These are phyloP conservation scores for Schizosaccharomyces versatilis DNA, from an alignment of 1,139 yeast species.

Conservation along the genomic window DNA sequence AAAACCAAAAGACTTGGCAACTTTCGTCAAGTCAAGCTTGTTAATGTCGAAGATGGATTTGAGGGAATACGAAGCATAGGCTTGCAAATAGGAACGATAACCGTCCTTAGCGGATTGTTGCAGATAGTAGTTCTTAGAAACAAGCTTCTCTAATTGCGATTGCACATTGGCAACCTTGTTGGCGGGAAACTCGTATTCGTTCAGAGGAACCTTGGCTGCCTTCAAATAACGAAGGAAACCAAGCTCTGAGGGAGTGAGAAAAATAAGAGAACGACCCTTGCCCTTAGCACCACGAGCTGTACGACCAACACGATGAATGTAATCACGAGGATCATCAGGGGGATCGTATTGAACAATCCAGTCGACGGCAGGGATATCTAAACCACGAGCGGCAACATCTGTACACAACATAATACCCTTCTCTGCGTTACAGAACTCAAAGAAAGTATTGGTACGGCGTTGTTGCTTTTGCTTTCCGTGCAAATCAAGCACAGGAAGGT, in stretches of 20 bases:
- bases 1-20: conserved; percentile 86
- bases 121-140: conserved; percentile 77
- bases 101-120: conserved; percentile 96
- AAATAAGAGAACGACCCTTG: conserved; percentile 85
- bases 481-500: conserved; percentile 69
- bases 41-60: conserved; percentile 92
- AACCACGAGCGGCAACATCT: conserved; percentile 95
- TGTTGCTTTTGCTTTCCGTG: conserved; percentile 98
- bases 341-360: conserved; percentile 97
- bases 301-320: conserved; percentile 93
- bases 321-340: conserved; percentile 97
- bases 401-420: conserved; percentile 85
- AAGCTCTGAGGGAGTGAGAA: conserved; percentile 75
- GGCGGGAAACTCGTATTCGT: conserved; percentile 87
- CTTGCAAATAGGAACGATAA: conserved; percentile 84
- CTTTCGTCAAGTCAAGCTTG: conserved; percentile 78
- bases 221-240: conserved; percentile 86
- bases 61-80: conserved; percentile 87
- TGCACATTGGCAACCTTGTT: conserved; percentile 90
- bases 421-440: conserved; percentile 91
- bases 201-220: conserved; percentile 90
- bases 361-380: conserved; percentile 90
- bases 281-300: conserved; percentile 73
- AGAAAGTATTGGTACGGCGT: conserved; percentile 89
- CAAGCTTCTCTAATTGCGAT: conserved; percentile 72